Percentiles rank a stretch among this genome's conserved stretches.
These are phyloP conservation scores for Rhododendron williamsianum DNA, from an alignment of 148 eudicot genomes.

Conservation along the genomic window DNA sequence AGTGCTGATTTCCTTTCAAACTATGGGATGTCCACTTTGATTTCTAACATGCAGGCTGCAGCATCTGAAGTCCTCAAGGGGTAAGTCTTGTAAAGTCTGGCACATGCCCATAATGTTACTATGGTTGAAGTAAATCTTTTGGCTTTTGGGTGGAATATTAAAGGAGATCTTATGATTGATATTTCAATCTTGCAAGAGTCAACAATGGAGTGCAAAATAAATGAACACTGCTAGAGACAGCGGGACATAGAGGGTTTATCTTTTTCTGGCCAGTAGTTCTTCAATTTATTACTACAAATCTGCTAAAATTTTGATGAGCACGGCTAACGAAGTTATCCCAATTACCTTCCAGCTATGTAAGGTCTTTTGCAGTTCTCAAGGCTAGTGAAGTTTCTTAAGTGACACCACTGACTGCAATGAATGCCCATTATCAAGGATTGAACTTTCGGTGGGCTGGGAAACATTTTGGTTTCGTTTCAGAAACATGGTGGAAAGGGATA, in stretches of 20 bases:
- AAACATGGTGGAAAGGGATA: background rate
- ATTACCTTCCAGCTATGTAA: background rate
- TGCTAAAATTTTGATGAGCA: background rate
- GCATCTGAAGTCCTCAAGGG: conserved; percentile 61
- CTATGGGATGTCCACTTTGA: conserved; percentile 52
- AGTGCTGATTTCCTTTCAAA: conserved; percentile 76
- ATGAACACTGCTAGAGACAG: background rate
- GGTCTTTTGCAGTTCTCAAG: background rate
- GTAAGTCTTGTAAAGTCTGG: conserved; percentile 27
- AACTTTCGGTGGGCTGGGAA: background rate
- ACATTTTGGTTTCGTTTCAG: background rate
- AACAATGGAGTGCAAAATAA: background rate
- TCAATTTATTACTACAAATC: background rate
- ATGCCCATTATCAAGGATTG: background rate
- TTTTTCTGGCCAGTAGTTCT: background rate
- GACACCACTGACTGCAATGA: background rate
- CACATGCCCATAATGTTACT: background rate
- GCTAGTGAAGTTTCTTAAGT: background rate
- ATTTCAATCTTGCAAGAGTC: background rate
- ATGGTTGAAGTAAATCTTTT: background rate
- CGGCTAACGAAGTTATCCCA: background rate
- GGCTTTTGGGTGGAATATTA: background rate
- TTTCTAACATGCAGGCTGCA: conserved; percentile 63
- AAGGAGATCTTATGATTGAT: background rate
- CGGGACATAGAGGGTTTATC: background rate